phyloP scores from a whole-genome alignment of 164 flowering plant genomes.

The Berberis vulgaris region DNA sequence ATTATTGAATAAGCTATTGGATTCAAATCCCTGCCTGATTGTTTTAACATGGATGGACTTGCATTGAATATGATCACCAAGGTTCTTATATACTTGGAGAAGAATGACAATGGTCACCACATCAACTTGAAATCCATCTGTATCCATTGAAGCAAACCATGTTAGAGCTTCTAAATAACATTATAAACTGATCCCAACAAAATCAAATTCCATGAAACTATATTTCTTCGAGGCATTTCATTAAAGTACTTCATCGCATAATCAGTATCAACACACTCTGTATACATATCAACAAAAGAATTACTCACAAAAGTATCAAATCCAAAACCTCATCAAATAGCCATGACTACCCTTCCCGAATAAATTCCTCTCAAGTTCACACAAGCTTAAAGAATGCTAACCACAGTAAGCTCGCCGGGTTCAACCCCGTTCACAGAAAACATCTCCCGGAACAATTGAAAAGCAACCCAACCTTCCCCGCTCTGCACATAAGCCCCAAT shows the following conservation, averaged over 20 bases:
- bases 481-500: constrained; percentile 46
- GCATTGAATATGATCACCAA: constrained; percentile 35
- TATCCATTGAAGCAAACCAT: constrained; percentile 39
- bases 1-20: constrained; percentile 36
- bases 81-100: constrained; percentile 49
- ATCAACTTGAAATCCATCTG: constrained; percentile 42
- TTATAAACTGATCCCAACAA: constrained; percentile 54
- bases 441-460: constrained; percentile 49
- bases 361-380: constrained; percentile 18
- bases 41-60: constrained; percentile 49
- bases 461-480: constrained; percentile 31
- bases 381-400: constrained; percentile 60
- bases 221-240: constrained; percentile 46
- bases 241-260: constrained; percentile 45
- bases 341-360: constrained; percentile 46
- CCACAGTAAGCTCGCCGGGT: constrained; percentile 49
- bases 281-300: constrained; percentile 70
- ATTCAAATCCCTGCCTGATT: constrained; percentile 34
- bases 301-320: constrained; percentile 59
- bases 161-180: constrained; percentile 36
- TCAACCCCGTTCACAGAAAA: constrained; percentile 16
- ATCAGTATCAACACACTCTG: constrained; percentile 34
- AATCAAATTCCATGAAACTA: constrained; percentile 82
- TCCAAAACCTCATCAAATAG: constrained; percentile 39
- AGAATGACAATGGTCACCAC: constrained; percentile 61